Evolutionary conservation across 768 basidiomycete genomes (phyloP), one percentile per base, ranked within the genome.

Genomic region (Rhizopogon rudus): DNA sequence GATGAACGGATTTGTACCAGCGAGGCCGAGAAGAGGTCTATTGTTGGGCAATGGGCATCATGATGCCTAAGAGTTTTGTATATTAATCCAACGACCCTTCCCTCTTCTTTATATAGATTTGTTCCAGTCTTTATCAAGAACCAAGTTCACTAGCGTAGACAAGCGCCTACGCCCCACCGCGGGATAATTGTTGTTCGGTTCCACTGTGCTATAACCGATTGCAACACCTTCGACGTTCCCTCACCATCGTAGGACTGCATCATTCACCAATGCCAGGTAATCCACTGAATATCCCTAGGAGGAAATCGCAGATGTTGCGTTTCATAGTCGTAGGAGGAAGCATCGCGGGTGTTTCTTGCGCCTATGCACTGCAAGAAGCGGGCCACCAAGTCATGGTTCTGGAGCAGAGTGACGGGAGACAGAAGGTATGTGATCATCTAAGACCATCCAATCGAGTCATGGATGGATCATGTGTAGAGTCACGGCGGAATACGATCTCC

Each of bases 361-460:
- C 84, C 0, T 82, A 75, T 62, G 70, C 79, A 1, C 73, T 87
- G 20, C 73, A 71, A 28, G 72, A 70, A 57, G 77, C 75, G 0
- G 85, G 86, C 0, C 86, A 87, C 66, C 67, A 72, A 20, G 83
- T 85, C 33, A 68, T 75, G 1, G 73, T 87, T 3, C 61, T 86
- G 28, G 85, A 86, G 63, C 71, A 75, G 52, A 66, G 62, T 1
- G 68, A 75, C 53, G 76, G 74, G 13, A 71, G 70, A 37, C 57
- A 65, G 16, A 68, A 71, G 63, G 76, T 75, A 52, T 31, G 61
- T 29, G 35, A 13, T 35, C n/a, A 9, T 10, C 4, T 25, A 1
- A 28, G 16, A 5, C 5, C 6, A 17, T 44, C 5, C 28, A 10
- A 16, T 16, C 10, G 12, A 28, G 4, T 44, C 28, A 10, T 40